These are phyloP conservation scores for Starmerella floricola DNA, from an alignment of 805 yeast species.

Conservation along the genomic window DNA sequence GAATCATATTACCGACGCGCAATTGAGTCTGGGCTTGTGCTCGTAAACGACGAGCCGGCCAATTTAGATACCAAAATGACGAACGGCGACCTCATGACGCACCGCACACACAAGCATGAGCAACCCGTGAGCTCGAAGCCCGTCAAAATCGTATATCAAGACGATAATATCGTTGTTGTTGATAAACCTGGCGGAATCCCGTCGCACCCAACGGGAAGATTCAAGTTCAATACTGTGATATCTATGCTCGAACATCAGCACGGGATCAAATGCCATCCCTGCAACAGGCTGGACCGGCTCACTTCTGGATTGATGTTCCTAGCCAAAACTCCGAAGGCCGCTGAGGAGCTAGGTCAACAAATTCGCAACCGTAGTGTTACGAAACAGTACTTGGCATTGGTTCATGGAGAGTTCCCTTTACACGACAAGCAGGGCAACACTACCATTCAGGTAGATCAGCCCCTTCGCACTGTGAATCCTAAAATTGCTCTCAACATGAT, in stretches of 20 bases:
- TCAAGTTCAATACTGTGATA: slow-evolving; percentile 68
- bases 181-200: slow-evolving; percentile 95
- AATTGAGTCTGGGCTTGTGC: slow-evolving; percentile 66
- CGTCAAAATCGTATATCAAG: slow-evolving; percentile 57
- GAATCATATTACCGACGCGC: slow-evolving; percentile 51
- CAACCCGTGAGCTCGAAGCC: slow-evolving; percentile 58
- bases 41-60: slow-evolving; percentile 57
- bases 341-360: slow-evolving; percentile 62
- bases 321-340: slow-evolving; percentile 69
- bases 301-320: slow-evolving; percentile 91
- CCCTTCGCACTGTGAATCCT: slow-evolving; percentile 61
- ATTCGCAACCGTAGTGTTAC: slow-evolving; percentile 55
- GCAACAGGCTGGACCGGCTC: slow-evolving; percentile 77
- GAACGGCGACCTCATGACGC: slow-evolving; percentile 75
- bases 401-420: slow-evolving; percentile 73
- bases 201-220: slow-evolving; percentile 86
- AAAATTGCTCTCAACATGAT: slow-evolving; percentile 54
- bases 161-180: slow-evolving; percentile 64
- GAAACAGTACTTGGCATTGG: slow-evolving; percentile 80
- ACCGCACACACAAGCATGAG: slow-evolving; percentile 77
- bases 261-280: slow-evolving; percentile 61
- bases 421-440: not conserved
- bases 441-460: slow-evolving; percentile 49
- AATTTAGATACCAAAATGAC: slow-evolving; percentile 49
- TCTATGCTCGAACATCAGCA: slow-evolving; percentile 62